phyloP scores from a whole-genome alignment of 2,329 filamentous ascomycete species.

The Calonectria crousiana region DNA sequence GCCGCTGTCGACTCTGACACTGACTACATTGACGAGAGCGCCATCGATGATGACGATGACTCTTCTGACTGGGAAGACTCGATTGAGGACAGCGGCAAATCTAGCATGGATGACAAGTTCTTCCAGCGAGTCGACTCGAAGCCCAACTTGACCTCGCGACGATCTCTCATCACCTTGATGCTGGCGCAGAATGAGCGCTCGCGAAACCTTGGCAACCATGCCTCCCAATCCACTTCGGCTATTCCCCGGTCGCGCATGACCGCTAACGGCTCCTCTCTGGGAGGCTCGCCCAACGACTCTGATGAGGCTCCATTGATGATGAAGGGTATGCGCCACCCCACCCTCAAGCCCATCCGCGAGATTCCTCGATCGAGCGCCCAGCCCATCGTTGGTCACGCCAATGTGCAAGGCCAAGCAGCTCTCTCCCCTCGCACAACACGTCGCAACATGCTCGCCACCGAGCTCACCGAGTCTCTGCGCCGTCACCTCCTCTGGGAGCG shows the following conservation, averaged over 20 bases:
- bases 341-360: conserved; percentile 69
- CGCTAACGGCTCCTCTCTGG: conserved; percentile 57
- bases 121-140: conserved; percentile 94
- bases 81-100: conserved; percentile 84
- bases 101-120: conserved; percentile 83
- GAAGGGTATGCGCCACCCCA: conserved; percentile 66
- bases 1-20: conserved; percentile 69
- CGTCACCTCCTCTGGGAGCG: conserved; percentile 95
- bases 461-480: conserved; percentile 92
- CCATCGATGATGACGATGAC: conserved; percentile 80
- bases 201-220: conserved; percentile 75
- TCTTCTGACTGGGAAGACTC: conserved; percentile 74
- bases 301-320: conserved; percentile 74
- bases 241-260: conserved; percentile 72
- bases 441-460: conserved; percentile 94
- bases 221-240: conserved; percentile 76
- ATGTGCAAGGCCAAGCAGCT: conserved; percentile 75
- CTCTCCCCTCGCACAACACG: conserved; percentile 92
- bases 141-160: conserved; percentile 84
- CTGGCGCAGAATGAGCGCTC: conserved; percentile 83
- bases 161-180: conserved; percentile 90
- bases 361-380: conserved; percentile 76
- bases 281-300: conserved; percentile 68
- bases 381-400: conserved; percentile 81
- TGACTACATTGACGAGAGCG: conserved; percentile 84